Evolutionary conservation across 805 yeast genomes (phyloP).

Genomic region (Candida lessepsii): DNA sequence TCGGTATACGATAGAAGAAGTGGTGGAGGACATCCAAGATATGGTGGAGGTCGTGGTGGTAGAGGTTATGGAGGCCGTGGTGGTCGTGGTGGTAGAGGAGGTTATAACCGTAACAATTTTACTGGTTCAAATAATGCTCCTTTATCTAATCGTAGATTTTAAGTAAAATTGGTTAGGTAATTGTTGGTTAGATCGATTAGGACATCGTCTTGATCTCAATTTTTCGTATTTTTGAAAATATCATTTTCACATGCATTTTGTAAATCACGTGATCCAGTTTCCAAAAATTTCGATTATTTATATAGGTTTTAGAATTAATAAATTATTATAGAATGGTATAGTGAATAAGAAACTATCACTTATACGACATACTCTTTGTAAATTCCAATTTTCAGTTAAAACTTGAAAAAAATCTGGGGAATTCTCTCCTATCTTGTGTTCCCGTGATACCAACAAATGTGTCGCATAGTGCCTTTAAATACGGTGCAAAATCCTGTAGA

Average conservation of each 20-base stretch:
- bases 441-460: conserved; percentile 2
- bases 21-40: conserved; percentile 58
- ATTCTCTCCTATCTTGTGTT: not conserved
- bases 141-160: conserved; percentile 45
- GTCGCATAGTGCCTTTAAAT: conserved; percentile 1
- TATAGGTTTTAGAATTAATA: not conserved
- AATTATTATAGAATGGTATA: not conserved
- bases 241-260: conserved; percentile 10
- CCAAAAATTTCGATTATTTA: not conserved
- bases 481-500: not conserved
- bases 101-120: conserved; percentile 30
- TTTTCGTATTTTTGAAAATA: not conserved
- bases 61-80: conserved; percentile 46
- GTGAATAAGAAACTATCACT: no score
- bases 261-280: conserved; percentile 10
- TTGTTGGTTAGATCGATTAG: no score
- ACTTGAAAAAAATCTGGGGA: not conserved
- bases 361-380: not conserved
- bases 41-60: conserved; percentile 60
- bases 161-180: conserved; percentile 11
- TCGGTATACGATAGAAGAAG: conserved; percentile 63
- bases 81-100: conserved; percentile 45
- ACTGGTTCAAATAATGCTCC: conserved; percentile 52
- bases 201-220: not conserved
- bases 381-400: not conserved